Base-by-base conservation (phyloP, 1,139 yeast genomes). In the Debaryomyces subglobosus region DNA sequence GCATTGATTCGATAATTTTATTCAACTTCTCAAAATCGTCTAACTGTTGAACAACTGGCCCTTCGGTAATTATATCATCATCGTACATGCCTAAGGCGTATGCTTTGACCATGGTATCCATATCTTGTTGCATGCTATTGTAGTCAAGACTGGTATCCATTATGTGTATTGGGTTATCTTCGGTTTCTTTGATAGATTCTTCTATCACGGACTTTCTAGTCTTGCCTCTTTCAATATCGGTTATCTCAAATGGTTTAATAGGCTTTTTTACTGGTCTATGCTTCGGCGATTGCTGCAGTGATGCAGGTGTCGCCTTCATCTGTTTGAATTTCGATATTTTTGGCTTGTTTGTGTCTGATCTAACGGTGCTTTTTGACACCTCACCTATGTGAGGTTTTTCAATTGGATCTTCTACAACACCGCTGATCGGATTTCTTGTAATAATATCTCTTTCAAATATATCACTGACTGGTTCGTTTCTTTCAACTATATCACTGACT, bases 61-160 rank as follows among this genome's bases (percentile, higher is more conserved):
- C 89, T 6, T 77, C 76, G 1, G 81, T 72, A 33, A 69, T 78
- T 10, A 82, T 74, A 54, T 84, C 88, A 53, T 80, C 86, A 54
- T 82, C 86, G 58, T 82, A 84, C 56, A 78, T 62, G 1, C 88
- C 89, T 39, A 76, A 57, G n/a, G 73, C 68, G 54, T 84, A 84
- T 0, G 86, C 87, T 49, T 74, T 72, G 0, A 81, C 87, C 86
- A 84, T 80, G 3, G 79, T 72, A 46, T 82, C 85, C 53, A 78
- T 49, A 52, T 81, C 77, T 42, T 68, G 68, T 30, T 72, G 74
- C 43, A 80, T 54, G 5, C 71, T 55, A 10, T 60, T 65, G 54
- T 70, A 79, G 52, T 80, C 84, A 7, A 79, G 50, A 0, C 63
- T 52, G 0, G 74, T 61, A 13, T 60, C 64, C 33, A 57, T 54